Conservation (phyloP, 2,329 filamentous ascomycete species). For the Parascedosporium putredinis region DNA sequence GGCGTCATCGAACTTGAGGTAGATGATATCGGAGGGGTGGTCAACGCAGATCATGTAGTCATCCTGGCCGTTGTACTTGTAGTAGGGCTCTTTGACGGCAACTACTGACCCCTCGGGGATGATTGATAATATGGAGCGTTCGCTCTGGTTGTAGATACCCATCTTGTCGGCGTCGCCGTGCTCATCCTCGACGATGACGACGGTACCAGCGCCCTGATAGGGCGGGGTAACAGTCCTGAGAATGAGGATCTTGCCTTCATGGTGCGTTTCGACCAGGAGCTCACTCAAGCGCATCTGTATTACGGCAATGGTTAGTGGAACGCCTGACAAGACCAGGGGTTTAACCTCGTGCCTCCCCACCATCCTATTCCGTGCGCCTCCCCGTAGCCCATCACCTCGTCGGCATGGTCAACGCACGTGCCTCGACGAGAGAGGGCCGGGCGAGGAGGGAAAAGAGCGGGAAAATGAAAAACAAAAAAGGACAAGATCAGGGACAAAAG, state of each 20-base stretch:
- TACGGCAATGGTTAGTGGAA: no score
- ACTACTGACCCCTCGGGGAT: conserved; percentile 22
- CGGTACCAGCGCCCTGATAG: conserved; percentile 22
- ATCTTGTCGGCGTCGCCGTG: conserved; percentile 25
- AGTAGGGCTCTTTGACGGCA: conserved; percentile 27
- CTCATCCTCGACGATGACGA: conserved; percentile 25
- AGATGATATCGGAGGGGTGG: conserved; percentile 22
- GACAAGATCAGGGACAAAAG: no score
- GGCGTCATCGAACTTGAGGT: conserved; percentile 18
- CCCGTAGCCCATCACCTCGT: no score
- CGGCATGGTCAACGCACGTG: background rate
- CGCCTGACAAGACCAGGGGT: no score
- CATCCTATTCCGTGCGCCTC: no score
- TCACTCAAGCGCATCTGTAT: conserved; percentile 20
- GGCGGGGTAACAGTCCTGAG: conserved; percentile 21
- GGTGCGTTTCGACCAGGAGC: conserved; percentile 22
- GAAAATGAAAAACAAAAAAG: background rate
- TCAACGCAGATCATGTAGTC: conserved; percentile 25
- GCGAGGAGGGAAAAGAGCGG: background rate
- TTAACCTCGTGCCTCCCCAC: no score
- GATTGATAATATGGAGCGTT: conserved; percentile 20
- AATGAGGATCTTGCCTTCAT: conserved; percentile 21
- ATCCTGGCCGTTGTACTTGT: conserved; percentile 19
- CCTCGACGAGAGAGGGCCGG: background rate
- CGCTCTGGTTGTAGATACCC: conserved; percentile 26